Evolutionary conservation across 495 filamentous ascomycete species (phyloP), one percentile per base, ranked within the genome.

Genomic region (Lindgomyces ingoldianus): DNA sequence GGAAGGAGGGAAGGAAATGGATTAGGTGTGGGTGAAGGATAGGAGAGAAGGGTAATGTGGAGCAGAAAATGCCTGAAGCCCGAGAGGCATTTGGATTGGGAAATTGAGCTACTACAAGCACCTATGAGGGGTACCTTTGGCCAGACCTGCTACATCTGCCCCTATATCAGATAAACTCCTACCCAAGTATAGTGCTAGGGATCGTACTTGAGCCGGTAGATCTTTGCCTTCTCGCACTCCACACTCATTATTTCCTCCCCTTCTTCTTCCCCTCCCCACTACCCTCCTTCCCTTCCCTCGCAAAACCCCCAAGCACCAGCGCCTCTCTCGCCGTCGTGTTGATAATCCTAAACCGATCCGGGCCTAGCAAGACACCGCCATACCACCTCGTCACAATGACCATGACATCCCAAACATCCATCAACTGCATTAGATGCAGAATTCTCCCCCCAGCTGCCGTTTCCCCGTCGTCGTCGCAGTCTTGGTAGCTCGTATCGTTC

Each of bases 311-410:
- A 72, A 84, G 84, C 12, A 96, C 82, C 70, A 98, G 80, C 25
- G 89, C 89, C 77, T 96, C 92, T 68, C 93, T 82, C 10, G 93
- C 94, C 19, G 84, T 90, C 56, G 82, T 81, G 70, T 94, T 95
- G 65, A 98, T 97, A 24, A 96, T 79, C 29, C 91, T 84, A 74
- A 98, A 98, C 60, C 94, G 78, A 70, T 91, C 87, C 49, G 93
- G 92, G 0, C 94, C 94, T 22, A 98, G 74, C 60, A 90, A 87
- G 44, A 93, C 81, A 0, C 94, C 94, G 0, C 94, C 94, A 77
- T 95, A 98, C 94, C 94, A 98, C 53, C 94, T 76, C 36, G 89
- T 91, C 18, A 98, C 94, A n/a, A 98, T 89, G 1, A 98, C 91
- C 73, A 97, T 85, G 8, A 88, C 85, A 74, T 94, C 84, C 90